Conservation (phyloP, 495 filamentous ascomycete genomes). For the Cryomyces antarcticus region DNA sequence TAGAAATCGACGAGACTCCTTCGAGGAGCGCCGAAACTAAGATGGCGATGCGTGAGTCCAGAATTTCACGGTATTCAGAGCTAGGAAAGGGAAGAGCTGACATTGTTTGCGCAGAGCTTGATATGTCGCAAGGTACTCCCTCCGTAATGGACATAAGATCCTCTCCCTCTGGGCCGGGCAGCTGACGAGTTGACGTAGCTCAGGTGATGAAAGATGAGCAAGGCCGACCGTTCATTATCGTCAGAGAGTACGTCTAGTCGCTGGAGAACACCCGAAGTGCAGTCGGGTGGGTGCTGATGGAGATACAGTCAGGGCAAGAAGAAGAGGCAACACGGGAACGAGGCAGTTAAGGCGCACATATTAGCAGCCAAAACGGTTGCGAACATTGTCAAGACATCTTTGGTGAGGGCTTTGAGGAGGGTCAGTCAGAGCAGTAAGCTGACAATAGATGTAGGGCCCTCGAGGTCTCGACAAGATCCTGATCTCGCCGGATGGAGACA, state of each 20-base stretch:
- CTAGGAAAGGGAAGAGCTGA: too few species aligned
- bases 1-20: background rate
- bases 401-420: constrained; percentile 20
- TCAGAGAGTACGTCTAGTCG: constrained; percentile 65
- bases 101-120: constrained; percentile 24
- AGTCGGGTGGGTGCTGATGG: background rate
- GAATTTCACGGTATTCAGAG: background rate
- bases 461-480: constrained; percentile 97
- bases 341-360: constrained; percentile 95
- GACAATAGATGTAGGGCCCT: constrained; percentile 38
- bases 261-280: background rate
- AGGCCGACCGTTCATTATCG: constrained; percentile 91
- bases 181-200: constrained; percentile 22
- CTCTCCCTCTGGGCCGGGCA: background rate
- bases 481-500: constrained; percentile 96
- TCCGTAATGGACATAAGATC: background rate
- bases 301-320: constrained; percentile 76
- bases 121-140: constrained; percentile 50
- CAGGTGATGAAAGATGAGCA: constrained; percentile 79
- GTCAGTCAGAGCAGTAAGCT: constrained; percentile 9
- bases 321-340: constrained; percentile 87
- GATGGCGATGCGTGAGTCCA: constrained; percentile 44
- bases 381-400: constrained; percentile 90
- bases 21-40: constrained; percentile 9
- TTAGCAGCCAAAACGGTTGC: constrained; percentile 88